phyloP scores from a whole-genome alignment of 345 rosid genomes.

The Euphorbia lathyris region DNA sequence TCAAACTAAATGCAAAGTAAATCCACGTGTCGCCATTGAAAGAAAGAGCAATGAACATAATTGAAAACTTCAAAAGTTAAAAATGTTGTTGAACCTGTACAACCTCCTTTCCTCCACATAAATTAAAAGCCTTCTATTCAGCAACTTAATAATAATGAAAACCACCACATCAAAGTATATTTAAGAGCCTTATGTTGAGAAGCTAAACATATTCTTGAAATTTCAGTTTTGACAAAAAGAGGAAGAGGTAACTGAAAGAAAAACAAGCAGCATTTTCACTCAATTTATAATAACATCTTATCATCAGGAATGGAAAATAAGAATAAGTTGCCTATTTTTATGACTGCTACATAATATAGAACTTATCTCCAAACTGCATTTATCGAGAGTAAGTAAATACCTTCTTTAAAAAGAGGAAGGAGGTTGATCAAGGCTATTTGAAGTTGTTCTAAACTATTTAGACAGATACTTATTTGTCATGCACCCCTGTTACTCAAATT shows the following conservation, averaged over 20 bases:
- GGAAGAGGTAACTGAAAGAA: background rate
- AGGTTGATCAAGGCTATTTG: slow-evolving; percentile 69
- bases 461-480: slow-evolving; percentile 73
- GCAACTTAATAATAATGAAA: slow-evolving; percentile 22
- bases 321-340: too few relatives aligned
- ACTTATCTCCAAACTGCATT: slow-evolving; percentile 51
- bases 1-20: too few relatives aligned
- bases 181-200: background rate
- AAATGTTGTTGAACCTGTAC: too few relatives aligned
- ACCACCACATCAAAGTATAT: slow-evolving; percentile 12
- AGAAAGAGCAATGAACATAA: background rate
- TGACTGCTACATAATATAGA: background rate
- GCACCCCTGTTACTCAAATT: slow-evolving; percentile 86
- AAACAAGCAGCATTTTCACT: slow-evolving; percentile 20
- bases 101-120: too few relatives aligned
- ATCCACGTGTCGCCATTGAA: too few relatives aligned
- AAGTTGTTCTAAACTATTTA: slow-evolving; percentile 90
- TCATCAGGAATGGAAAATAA: slow-evolving; percentile 24
- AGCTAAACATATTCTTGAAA: background rate
- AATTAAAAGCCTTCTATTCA: background rate
- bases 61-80: too few relatives aligned
- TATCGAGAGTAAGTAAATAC: slow-evolving; percentile 47
- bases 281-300: slow-evolving; percentile 19
- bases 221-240: background rate
- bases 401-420: slow-evolving; percentile 74